Conservation (phyloP, 1,139 yeast species). For the Candida sanyaensis region DNA sequence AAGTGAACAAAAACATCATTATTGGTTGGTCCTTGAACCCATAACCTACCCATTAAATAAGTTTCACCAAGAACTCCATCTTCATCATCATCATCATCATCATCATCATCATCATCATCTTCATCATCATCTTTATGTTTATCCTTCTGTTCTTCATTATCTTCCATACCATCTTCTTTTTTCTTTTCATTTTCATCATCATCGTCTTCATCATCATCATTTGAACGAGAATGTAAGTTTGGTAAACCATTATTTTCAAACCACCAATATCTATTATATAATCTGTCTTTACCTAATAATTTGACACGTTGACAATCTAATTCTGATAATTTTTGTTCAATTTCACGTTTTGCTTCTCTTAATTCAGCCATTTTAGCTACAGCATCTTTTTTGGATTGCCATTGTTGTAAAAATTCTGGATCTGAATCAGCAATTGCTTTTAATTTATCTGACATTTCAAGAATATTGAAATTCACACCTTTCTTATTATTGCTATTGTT, state of each 20-base stretch:
- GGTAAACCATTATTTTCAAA: constrained; percentile 85
- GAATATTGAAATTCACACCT: constrained; percentile 25
- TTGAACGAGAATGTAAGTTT: constrained; percentile 46
- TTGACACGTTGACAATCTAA: constrained; percentile 78
- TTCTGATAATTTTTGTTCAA: constrained; percentile 62
- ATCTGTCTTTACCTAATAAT: constrained; percentile 79
- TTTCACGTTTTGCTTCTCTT: constrained; percentile 46
- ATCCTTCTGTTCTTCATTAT: constrained; percentile 18
- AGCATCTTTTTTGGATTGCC: constrained; percentile 43
- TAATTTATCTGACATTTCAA: constrained; percentile 56
- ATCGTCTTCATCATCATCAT: constrained; percentile 39
- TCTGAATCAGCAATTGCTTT: constrained; percentile 45
- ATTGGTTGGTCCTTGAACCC: constrained; percentile 90
- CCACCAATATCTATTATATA: constrained; percentile 93
- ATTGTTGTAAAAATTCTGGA: constrained; percentile 46
- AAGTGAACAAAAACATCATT: constrained; percentile 51
- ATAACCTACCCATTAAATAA: constrained; percentile 81
- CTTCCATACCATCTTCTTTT: constrained; percentile 31
- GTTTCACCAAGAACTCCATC: constrained; percentile 55
- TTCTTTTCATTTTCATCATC: constrained; percentile 31
- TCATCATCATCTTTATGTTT: too few species aligned
- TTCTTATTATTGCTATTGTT: constrained; percentile 16
- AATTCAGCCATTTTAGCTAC: constrained; percentile 44
- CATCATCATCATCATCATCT: too few species aligned
- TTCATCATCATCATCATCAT: constrained; percentile 35